These are phyloP conservation scores for Candida endomychidarum DNA, from an alignment of 805 yeast species.

Conservation along the genomic window DNA sequence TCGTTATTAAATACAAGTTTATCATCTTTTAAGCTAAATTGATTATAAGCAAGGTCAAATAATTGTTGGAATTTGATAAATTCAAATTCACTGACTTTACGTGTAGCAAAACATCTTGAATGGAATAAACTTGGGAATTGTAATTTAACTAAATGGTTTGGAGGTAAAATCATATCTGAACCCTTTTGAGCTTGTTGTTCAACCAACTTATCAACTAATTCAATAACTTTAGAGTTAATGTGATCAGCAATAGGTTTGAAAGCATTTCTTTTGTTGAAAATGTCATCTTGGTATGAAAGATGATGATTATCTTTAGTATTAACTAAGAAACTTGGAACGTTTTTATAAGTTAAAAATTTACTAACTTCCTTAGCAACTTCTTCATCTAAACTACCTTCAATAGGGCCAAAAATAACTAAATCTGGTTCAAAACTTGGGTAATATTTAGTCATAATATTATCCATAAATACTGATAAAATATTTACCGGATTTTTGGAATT, in stretches of 20 bases:
- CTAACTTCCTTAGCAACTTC: conserved; percentile 6
- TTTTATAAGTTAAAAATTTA: conserved; percentile 10
- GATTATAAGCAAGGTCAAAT: conserved; percentile 6
- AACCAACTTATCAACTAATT: conserved; percentile 20
- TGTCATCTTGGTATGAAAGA: conserved; percentile 35
- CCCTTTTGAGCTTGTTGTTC: conserved; percentile 9
- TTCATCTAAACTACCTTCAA: conserved; percentile 21
- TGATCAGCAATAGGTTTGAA: conserved; percentile 23
- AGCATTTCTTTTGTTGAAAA: conserved; percentile 20
- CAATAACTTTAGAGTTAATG: conserved; percentile 24
- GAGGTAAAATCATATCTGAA: conserved; percentile 9
- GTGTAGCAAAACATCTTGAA: conserved; percentile 8
- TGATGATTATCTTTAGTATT: conserved; percentile 27
- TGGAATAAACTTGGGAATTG: conserved; percentile 13
- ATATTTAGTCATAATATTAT: conserved; percentile 25
- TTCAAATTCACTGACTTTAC: neutral
- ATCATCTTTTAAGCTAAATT: conserved; percentile 9
- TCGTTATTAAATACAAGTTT: neutral
- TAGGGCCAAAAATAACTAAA: conserved; percentile 36
- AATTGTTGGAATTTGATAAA: conserved; percentile 6
- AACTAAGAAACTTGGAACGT: conserved; percentile 23
- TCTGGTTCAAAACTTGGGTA: conserved; percentile 29
- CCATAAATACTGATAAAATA: conserved; percentile 25
- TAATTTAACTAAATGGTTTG: conserved; percentile 10
- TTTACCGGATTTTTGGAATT: conserved; percentile 26